Evolutionary conservation across 2,329 filamentous ascomycete genomes (phyloP), one percentile per base, ranked within the genome.

Genomic region (Cladophialophora chaetospira): DNA sequence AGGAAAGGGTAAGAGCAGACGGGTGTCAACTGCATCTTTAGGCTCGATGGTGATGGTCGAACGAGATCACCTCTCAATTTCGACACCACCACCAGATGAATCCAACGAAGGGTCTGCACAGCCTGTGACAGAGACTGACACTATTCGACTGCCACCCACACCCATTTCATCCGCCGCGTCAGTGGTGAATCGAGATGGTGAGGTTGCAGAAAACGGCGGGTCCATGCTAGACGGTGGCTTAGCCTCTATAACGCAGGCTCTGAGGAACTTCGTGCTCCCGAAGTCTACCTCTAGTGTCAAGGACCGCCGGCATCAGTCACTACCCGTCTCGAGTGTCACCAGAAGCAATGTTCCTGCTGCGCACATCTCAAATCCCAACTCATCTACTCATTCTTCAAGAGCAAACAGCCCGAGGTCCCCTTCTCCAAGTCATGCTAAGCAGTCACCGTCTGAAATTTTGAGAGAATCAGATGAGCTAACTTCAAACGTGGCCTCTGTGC

Each of bases 401-500:
- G 65, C 65, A 57, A 65, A 78, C 66, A 75, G 72, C 73, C 75
- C 82, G 76, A 77, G 81, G 73, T 76, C 78, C 73, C 71, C 73
- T 73, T 70, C 72, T 65, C 73, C 74, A 69, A 68, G 54, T 63
- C 70, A 71, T 68, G 72, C 73, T 67, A 74, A 73, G 61, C 70
- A 66, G 66, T 67, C 67, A 62, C 62, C 71, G 64, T 75, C 74
- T 61, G 68, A 71, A 63, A 73, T 71, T 70, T 73, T 73, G 69
- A 71, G 74, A 67, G 75, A 77, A 54, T 68, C 74, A 65, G 69
- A 67, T 68, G 75, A 87, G 89, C 92, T 97, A 91, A 97, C 91
- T 84, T 82, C 86, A 82, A 84, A 85, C 81, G 79, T 79, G 75
- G 79, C 79, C 75, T 79, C 75, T 74, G 75, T 72, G 73, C 72